A percentile compares a stretch with the other conserved stretches of the same genome.
Conservation (phyloP, 2,329 filamentous ascomycete genomes). For the Pyricularia sp. region DNA sequence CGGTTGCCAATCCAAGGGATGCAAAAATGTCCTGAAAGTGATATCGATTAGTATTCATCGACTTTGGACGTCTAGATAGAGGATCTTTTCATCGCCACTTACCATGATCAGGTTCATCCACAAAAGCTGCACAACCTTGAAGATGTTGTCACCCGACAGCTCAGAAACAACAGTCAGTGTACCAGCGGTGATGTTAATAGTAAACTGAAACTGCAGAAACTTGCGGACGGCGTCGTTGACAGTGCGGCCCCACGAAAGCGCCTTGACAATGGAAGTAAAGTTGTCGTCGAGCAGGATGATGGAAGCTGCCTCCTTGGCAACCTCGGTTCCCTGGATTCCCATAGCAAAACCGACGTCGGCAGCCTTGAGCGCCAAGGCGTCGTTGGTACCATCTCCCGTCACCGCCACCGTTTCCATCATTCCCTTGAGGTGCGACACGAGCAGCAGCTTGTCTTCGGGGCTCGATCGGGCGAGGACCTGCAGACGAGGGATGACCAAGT, state of each 20-base stretch:
- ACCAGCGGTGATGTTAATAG: conserved; percentile 54
- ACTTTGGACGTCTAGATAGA: no score
- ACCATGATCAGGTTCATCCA: conserved; percentile 56
- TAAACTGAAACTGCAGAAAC: conserved; percentile 54
- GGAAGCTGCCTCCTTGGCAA: conserved; percentile 52
- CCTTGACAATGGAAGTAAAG: conserved; percentile 49
- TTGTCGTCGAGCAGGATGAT: conserved; percentile 56
- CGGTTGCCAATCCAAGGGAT: conserved; percentile 42
- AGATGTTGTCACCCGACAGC: conserved; percentile 43
- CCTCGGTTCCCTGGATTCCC: conserved; percentile 52
- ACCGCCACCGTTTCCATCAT: conserved; percentile 31
- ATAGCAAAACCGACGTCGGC: conserved; percentile 56
- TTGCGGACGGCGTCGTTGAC: conserved; percentile 57
- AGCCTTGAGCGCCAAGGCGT: conserved; percentile 49
- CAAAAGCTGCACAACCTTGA: conserved; percentile 50
- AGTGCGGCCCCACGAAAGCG: conserved; percentile 52
- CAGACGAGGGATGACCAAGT: conserved; percentile 37
- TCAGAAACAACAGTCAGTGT: conserved; percentile 49
- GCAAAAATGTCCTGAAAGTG: conserved; percentile 41
- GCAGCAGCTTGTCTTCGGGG: conserved; percentile 40
- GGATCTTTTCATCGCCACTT: background rate
- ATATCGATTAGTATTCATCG: background rate
- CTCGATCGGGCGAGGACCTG: conserved; percentile 43
- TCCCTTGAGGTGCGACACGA: conserved; percentile 35
- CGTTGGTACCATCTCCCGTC: conserved; percentile 55